A percentile compares a stretch with the other conserved stretches of the same genome.
Conservation (phyloP, 805 yeast species). For the Candida insectalens region DNA sequence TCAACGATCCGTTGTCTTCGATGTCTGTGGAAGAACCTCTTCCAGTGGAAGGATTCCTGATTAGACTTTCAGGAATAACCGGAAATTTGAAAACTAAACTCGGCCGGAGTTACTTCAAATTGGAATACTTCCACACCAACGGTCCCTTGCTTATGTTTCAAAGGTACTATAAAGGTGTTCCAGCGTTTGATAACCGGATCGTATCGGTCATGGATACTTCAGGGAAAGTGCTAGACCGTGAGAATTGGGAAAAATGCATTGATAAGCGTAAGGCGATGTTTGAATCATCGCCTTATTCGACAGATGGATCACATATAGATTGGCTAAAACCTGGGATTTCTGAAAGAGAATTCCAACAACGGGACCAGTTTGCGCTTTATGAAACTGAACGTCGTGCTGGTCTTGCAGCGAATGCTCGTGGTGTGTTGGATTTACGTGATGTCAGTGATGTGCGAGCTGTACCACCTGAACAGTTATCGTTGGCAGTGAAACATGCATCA, state of each 20-base stretch:
- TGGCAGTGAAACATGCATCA: conserved; percentile 21
- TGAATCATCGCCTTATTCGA: conserved; percentile 43
- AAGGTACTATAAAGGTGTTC: conserved; percentile 44
- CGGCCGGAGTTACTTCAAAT: conserved; percentile 34
- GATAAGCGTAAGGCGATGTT: conserved; percentile 25
- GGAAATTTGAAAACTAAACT: conserved; percentile 27
- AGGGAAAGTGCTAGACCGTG: conserved; percentile 21
- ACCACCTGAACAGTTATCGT: conserved; percentile 14
- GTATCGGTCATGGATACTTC: conserved; percentile 24
- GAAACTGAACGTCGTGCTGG: conserved; percentile 57
- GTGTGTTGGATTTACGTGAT: conserved; percentile 49
- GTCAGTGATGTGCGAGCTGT: conserved; percentile 32
- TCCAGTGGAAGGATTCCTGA: conserved; percentile 76
- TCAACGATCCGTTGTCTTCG: conserved; percentile 5
- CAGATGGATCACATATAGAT: conserved; percentile 42
- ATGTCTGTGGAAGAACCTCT: conserved; percentile 40
- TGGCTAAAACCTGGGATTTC: conserved; percentile 45
- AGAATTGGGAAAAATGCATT: conserved; percentile 10
- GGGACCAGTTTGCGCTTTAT: conserved; percentile 50
- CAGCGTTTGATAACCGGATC: conserved; percentile 35
- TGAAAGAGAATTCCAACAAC: conserved; percentile 30
- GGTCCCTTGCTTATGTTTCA: conserved; percentile 54
- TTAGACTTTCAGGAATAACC: conserved; percentile 40
- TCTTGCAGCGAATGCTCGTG: conserved; percentile 47
- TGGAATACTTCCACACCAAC: conserved; percentile 55